phyloP scores from a whole-genome alignment of 176 grass and related monocot genomes.

The Eragrostis curvula region DNA sequence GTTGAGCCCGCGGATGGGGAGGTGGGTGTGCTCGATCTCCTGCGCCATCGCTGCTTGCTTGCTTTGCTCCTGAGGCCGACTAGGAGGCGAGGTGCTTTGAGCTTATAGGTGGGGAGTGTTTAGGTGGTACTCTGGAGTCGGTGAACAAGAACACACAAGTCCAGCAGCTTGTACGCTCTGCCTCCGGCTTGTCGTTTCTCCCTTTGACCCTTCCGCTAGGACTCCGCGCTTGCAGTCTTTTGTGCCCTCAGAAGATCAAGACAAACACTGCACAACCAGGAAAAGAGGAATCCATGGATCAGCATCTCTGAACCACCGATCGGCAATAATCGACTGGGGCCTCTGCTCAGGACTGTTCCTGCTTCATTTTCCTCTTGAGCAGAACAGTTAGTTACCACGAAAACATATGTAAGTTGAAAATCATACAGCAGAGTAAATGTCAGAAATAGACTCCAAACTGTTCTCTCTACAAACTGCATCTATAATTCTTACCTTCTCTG shows the following conservation, averaged over 20 bases:
- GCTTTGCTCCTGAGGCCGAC: background rate
- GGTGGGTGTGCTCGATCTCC: conserved; percentile 22
- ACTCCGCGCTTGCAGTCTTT: background rate
- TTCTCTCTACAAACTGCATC: background rate
- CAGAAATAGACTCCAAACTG: background rate
- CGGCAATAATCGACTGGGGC: background rate
- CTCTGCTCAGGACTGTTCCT: background rate
- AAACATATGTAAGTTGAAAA: too few species aligned
- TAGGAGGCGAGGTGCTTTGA: background rate
- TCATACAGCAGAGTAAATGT: too few species aligned
- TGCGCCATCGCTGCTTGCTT: conserved; percentile 10
- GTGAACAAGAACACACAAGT: too few species aligned
- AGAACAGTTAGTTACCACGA: too few species aligned
- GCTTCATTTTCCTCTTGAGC: background rate
- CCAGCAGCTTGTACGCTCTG: too few species aligned
- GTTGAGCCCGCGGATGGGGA: conserved; percentile 41
- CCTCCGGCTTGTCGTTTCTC: background rate
- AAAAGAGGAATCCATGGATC: background rate
- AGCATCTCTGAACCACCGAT: background rate
- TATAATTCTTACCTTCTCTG: too few species aligned
- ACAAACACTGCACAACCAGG: background rate
- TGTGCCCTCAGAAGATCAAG: background rate
- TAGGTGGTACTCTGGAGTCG: too few species aligned
- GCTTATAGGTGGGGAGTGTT: background rate
- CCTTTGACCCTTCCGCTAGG: background rate